Evolutionary conservation across 495 filamentous ascomycete genomes (phyloP).

Genomic region (Podospora comata): DNA sequence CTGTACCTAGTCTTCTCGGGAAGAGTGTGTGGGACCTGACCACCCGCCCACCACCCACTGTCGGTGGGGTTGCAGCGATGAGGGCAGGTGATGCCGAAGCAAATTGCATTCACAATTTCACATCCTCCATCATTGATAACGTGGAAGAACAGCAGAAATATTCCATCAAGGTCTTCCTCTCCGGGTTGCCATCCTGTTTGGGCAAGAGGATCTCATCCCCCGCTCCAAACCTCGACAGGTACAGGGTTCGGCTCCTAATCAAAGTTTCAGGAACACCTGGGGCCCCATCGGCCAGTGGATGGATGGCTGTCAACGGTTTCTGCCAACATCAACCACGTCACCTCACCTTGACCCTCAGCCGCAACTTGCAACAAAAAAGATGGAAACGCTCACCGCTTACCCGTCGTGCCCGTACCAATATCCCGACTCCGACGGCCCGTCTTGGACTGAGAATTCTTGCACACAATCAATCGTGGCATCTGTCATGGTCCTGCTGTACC

Average conservation of each 20-base stretch:
- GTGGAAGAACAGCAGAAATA: not conserved
- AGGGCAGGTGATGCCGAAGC: constrained; percentile 12
- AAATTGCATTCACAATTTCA: constrained; percentile 10
- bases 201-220: constrained; percentile 18
- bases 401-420: not conserved
- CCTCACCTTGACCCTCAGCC: constrained; percentile 5
- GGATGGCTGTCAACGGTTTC: constrained; percentile 7
- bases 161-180: not conserved
- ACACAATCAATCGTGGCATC: not conserved
- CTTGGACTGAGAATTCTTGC: not conserved
- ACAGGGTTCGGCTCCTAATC: constrained; percentile 7
- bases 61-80: constrained; percentile 10
- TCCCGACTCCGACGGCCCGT: not conserved
- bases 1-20: not conserved
- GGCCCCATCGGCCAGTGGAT: not conserved
- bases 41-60: not conserved
- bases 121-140: not conserved
- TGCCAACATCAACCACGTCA: constrained; percentile 11
- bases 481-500: not conserved
- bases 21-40: not conserved
- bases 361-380: not conserved
- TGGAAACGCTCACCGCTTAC: constrained; percentile 10
- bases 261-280: constrained; percentile 22
- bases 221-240: constrained; percentile 6
- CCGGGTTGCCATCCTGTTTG: constrained; percentile 4